Conservation (phyloP, 345 rosid species). For the Eutrema japonicum region DNA sequence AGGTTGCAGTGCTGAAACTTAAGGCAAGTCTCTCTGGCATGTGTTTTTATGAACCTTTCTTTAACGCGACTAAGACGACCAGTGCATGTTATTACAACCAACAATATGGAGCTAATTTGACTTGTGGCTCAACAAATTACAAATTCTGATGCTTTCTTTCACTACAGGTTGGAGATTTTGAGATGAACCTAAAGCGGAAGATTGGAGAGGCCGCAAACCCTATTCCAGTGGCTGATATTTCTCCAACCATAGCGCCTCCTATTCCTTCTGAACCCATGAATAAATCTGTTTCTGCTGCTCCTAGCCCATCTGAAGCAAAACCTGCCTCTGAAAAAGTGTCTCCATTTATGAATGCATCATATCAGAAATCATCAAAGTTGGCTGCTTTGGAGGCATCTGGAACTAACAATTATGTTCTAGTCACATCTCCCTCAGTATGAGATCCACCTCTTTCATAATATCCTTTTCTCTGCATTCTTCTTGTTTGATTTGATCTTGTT, state of each 20-base stretch:
- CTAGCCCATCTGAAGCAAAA: slow-evolving; percentile 55
- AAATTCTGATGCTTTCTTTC: slow-evolving; percentile 21
- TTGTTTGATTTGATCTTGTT: slow-evolving; percentile 15
- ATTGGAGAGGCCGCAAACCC: slow-evolving; percentile 53
- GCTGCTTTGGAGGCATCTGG: slow-evolving; percentile 88
- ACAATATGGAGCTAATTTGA: neutral
- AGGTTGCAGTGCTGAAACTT: slow-evolving; percentile 84
- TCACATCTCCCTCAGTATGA: slow-evolving; percentile 73
- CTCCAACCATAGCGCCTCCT: slow-evolving; percentile 80
- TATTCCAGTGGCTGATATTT: slow-evolving; percentile 54
- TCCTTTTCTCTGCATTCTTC: neutral
- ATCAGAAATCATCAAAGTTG: slow-evolving; percentile 71
- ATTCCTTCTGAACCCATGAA: slow-evolving; percentile 81
- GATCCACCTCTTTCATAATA: slow-evolving; percentile 33
- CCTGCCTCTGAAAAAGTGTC: slow-evolving; percentile 55
- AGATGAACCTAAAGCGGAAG: slow-evolving; percentile 86
- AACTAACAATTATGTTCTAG: slow-evolving; percentile 63
- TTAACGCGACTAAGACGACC: neutral
- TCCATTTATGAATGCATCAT: slow-evolving; percentile 67
- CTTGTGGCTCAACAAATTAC: slow-evolving; percentile 10
- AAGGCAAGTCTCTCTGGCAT: slow-evolving; percentile 58
- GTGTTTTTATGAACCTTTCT: neutral
- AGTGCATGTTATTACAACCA: neutral
- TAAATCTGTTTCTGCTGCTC: slow-evolving; percentile 51
- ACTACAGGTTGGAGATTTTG: slow-evolving; percentile 80